These are phyloP conservation scores for Xylaria scruposa DNA, from an alignment of 495 filamentous ascomycete species.

Conservation along the genomic window DNA sequence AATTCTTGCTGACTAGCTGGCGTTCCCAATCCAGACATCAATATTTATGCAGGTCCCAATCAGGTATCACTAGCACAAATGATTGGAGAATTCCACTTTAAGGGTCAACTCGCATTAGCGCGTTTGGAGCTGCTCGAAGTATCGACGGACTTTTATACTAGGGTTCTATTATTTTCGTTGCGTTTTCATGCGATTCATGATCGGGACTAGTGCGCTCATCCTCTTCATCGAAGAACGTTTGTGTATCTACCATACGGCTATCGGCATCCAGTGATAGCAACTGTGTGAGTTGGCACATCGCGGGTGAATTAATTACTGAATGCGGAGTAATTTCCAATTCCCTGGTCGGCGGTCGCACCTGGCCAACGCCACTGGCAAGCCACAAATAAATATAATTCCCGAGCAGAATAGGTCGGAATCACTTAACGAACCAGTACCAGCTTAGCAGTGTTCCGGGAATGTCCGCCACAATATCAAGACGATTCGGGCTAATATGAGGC, in stretches of 20 bases:
- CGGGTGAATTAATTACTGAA: slow-evolving; percentile 10
- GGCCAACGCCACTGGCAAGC: slow-evolving; percentile 19
- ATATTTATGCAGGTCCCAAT: slow-evolving; percentile 21
- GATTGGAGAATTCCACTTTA: background rate
- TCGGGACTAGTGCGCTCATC: background rate
- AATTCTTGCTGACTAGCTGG: background rate
- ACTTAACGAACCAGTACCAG: background rate
- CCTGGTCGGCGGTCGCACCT: background rate
- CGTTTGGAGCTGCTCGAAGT: background rate
- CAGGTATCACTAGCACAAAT: background rate
- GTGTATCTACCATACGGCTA: no score
- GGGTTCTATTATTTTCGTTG: background rate
- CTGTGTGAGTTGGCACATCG: background rate
- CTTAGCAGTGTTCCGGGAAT: background rate
- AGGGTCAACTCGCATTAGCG: background rate
- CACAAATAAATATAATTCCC: background rate
- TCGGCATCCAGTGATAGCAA: background rate
- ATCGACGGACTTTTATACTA: background rate
- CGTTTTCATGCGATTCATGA: background rate
- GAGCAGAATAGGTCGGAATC: background rate
- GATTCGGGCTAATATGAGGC: background rate
- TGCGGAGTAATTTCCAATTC: slow-evolving; percentile 7
- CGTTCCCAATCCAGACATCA: slow-evolving; percentile 21
- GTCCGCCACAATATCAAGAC: background rate
- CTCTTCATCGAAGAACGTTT: background rate